A percentile compares a stretch with the other conserved stretches of the same genome.
Conservation (phyloP, 306 rosid genomes). For the Biancaea sappan region DNA sequence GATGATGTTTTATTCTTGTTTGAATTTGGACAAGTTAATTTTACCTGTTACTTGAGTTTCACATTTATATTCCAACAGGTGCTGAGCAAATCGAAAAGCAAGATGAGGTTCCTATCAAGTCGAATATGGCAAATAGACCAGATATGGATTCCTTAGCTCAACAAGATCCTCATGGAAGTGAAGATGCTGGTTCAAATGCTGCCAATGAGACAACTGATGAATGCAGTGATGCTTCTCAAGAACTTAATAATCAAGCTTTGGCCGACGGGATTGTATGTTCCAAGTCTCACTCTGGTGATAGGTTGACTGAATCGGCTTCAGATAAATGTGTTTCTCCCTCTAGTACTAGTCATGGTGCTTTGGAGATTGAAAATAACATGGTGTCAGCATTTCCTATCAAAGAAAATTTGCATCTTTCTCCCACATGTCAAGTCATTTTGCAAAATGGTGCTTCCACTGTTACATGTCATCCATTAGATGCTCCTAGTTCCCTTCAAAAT, state of each 20-base stretch:
- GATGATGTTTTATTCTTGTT: conserved; percentile 23
- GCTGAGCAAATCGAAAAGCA: conserved; percentile 45
- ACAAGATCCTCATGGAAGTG: conserved; percentile 48
- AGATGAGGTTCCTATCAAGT: conserved; percentile 38
- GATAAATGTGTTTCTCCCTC: conserved; percentile 46
- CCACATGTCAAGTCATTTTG: conserved; percentile 33
- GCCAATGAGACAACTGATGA: conserved; percentile 45
- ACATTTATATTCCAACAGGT: conserved; percentile 44
- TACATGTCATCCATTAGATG: conserved; percentile 36
- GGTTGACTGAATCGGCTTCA: conserved; percentile 38
- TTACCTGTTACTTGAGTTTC: conserved; percentile 21
- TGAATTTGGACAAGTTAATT: conserved; percentile 1
- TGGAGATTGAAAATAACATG: conserved; percentile 25
- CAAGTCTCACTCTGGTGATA: conserved; percentile 45
- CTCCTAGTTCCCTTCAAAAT: conserved; percentile 33
- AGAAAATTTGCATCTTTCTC: conserved; percentile 35
- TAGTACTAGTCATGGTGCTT: conserved; percentile 1
- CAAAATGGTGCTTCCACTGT: conserved; percentile 17
- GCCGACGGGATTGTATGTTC: conserved; percentile 29
- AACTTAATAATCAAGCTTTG: conserved; percentile 35
- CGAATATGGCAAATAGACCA: conserved; percentile 32
- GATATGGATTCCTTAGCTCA: conserved; percentile 50
- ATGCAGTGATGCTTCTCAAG: conserved; percentile 50
- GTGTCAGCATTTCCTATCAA: conserved; percentile 6
- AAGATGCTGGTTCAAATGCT: conserved; percentile 44